Evolutionary conservation across 2,329 filamentous ascomycete species (phyloP).

Genomic region (Hymenoscyphus fraxineus): DNA sequence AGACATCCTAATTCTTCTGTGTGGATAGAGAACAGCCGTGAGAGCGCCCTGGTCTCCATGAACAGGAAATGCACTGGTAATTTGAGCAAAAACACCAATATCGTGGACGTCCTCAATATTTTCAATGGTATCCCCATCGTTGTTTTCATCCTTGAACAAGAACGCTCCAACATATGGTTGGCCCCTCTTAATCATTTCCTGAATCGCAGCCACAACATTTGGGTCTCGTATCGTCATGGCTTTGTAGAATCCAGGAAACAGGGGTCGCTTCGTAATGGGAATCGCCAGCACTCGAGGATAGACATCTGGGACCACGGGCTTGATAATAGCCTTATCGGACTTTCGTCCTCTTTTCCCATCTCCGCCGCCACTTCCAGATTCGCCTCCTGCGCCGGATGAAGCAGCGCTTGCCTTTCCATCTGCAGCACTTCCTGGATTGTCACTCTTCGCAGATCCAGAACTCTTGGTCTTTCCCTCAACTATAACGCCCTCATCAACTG

Average conservation of each 20-base stretch:
- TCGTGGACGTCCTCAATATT: conserved; percentile 89
- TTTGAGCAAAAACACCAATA: conserved; percentile 94
- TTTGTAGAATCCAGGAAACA: conserved; percentile 98
- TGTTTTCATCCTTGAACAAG: conserved; percentile 91
- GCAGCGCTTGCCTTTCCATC: conserved; percentile 31
- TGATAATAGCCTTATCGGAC: conserved; percentile 71
- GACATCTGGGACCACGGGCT: conserved; percentile 86
- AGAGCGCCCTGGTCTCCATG: conserved; percentile 79
- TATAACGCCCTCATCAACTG: conserved; percentile 45
- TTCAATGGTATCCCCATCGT: conserved; percentile 90
- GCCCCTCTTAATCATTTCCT: conserved; percentile 93
- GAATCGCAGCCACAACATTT: conserved; percentile 85
- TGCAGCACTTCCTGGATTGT: conserved; percentile 23
- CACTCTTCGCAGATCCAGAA: conserved; percentile 23
- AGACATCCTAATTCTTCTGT: conserved; percentile 88
- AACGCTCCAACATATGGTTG: conserved; percentile 98
- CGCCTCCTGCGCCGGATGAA: conserved; percentile 24
- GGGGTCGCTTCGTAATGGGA: conserved; percentile 84
- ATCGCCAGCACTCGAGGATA: conserved; percentile 98
- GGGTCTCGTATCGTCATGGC: conserved; percentile 94
- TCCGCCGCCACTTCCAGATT: conserved; percentile 46
- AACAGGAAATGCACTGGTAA: conserved; percentile 92
- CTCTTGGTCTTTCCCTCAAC: conserved; percentile 35
- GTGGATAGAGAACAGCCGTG: conserved; percentile 92
- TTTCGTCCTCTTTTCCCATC: conserved; percentile 71